A percentile compares a stretch with the other conserved stretches of the same genome.
Conservation (phyloP, 139 green algal species). For the Gonium pectorale region DNA sequence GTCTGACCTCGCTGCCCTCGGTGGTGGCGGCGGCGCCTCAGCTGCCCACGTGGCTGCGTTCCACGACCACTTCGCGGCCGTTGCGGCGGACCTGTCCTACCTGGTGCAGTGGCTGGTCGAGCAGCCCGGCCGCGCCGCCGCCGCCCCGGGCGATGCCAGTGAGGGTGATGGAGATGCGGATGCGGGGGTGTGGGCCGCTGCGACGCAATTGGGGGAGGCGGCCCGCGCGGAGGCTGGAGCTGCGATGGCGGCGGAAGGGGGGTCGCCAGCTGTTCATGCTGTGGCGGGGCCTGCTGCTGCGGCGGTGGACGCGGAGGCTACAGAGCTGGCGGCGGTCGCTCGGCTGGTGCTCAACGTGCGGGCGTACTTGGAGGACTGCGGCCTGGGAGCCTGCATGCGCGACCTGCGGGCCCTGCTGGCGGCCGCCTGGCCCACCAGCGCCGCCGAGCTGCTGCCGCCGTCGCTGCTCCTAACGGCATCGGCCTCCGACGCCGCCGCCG, state of each 20-base stretch:
- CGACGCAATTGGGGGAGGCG: neutral
- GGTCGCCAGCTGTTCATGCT: neutral
- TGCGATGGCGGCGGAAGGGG: neutral
- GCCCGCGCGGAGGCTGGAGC: too few species aligned
- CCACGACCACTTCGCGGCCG: neutral
- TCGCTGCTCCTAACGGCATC: too few species aligned
- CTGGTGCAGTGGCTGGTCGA: neutral
- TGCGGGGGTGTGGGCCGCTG: too few species aligned
- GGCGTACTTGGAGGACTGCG: constrained; percentile 1
- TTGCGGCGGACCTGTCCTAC: neutral
- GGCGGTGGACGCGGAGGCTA: neutral
- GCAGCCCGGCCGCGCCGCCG: too few species aligned
- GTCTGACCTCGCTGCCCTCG: neutral
- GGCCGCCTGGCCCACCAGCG: too few species aligned
- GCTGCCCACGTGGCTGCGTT: neutral
- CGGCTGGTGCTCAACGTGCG: neutral
- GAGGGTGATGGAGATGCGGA: too few species aligned
- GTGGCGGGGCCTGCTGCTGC: neutral
- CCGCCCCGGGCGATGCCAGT: too few species aligned
- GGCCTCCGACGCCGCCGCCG: too few species aligned
- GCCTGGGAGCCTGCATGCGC: neutral
- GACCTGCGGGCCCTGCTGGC: neutral
- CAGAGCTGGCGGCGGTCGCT: neutral
- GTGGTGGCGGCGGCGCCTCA: neutral
- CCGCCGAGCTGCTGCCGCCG: too few species aligned